Evolutionary conservation across 1,284 basidiomycete species (phyloP).

Genomic region (Cryptococcus jaspeensis): DNA sequence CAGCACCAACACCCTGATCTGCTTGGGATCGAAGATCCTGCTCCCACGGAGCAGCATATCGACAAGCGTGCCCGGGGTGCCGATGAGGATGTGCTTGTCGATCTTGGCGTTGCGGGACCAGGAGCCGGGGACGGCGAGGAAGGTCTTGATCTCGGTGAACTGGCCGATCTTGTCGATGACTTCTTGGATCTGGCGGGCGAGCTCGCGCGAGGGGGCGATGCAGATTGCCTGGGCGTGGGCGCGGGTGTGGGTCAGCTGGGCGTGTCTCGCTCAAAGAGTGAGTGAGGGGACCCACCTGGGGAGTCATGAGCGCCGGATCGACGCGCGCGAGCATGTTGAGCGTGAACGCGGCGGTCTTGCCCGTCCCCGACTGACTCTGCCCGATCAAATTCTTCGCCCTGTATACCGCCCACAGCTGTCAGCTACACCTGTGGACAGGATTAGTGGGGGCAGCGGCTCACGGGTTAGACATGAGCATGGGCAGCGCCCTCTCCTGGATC

Average conservation of each 20-base stretch:
- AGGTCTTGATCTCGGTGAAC: constrained; percentile 87
- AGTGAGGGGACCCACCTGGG: constrained; percentile 63
- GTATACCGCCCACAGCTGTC: background rate
- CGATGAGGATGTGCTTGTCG: constrained; percentile 88
- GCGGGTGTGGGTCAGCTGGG: too few relatives aligned
- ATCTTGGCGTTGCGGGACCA: constrained; percentile 56
- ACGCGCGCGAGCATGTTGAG: constrained; percentile 95
- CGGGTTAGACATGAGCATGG: constrained; percentile 88
- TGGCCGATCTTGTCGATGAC: constrained; percentile 94
- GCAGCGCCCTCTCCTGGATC: constrained; percentile 96
- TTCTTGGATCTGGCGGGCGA: constrained; percentile 96
- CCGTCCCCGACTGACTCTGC: constrained; percentile 98
- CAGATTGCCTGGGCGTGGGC: constrained; percentile 69
- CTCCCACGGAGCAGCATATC: constrained; percentile 64
- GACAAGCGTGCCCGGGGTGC: constrained; percentile 92
- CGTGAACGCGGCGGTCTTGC: constrained; percentile 98
- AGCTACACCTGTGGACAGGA: background rate
- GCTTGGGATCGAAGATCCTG: constrained; percentile 62
- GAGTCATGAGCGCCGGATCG: constrained; percentile 76
- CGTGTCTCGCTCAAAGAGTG: background rate
- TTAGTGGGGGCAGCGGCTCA: constrained; percentile 50
- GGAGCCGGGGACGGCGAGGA: constrained; percentile 90
- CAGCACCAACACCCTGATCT: constrained; percentile 90
- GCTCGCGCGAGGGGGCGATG: constrained; percentile 90
- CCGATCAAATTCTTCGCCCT: constrained; percentile 89